phyloP scores from a whole-genome alignment of 257 asterid species.

The Salvia splendens region DNA sequence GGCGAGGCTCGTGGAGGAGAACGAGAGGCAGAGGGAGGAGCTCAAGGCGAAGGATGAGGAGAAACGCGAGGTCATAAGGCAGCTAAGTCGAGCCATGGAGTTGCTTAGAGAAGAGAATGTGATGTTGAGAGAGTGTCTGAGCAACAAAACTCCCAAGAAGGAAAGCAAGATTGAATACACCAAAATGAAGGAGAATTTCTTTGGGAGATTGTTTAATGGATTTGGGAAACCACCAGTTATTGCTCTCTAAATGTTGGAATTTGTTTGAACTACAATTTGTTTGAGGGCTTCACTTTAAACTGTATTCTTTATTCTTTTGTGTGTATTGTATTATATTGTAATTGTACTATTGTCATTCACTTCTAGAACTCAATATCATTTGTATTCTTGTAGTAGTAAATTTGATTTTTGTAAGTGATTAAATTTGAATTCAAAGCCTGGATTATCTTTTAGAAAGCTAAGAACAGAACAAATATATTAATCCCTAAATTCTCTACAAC shows the following conservation, averaged over 20 bases:
- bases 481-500: background rate
- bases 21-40: constrained; percentile 46
- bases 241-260: constrained; percentile 38
- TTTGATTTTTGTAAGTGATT: background rate
- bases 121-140: constrained; percentile 45
- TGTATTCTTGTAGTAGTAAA: background rate
- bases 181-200: constrained; percentile 49
- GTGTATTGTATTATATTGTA: constrained; percentile 5
- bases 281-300: constrained; percentile 3
- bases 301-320: constrained; percentile 36
- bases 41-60: constrained; percentile 78
- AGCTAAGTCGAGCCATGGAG: constrained; percentile 72
- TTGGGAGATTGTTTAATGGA: constrained; percentile 60
- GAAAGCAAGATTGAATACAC: constrained; percentile 37
- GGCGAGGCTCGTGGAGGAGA: constrained; percentile 59
- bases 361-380: background rate
- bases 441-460: background rate
- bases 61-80: constrained; percentile 84
- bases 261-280: constrained; percentile 4
- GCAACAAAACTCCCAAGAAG: constrained; percentile 42
- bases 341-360: constrained; percentile 5
- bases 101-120: constrained; percentile 65
- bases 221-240: constrained; percentile 41
- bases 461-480: background rate
- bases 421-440: background rate